Conservation (phyloP, 805 yeast species). For the Cyberlindnera nakhonratchasimensis region DNA sequence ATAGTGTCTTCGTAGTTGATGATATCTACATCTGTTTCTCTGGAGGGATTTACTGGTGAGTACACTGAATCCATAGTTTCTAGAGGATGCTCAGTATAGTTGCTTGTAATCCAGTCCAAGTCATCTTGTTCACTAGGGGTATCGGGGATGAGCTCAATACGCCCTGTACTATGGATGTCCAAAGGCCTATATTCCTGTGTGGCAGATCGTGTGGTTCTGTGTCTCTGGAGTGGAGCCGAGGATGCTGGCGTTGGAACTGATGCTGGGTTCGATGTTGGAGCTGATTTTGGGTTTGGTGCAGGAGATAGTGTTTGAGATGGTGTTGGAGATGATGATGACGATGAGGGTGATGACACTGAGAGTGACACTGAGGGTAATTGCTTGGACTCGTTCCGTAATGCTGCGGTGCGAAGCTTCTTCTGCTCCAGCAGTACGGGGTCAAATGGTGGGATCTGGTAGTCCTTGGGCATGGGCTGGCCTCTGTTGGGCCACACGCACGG, state of each 20-base stretch:
- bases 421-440: conserved; percentile 2
- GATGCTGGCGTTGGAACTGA: not conserved
- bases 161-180: conserved; percentile 4
- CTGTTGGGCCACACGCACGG: conserved; percentile 28
- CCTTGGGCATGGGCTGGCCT: conserved; percentile 19
- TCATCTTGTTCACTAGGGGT: not conserved
- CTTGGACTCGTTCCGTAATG: not conserved
- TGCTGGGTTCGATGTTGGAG: too few species aligned
- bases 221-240: not conserved
- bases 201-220: not conserved
- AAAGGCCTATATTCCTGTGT: conserved; percentile 2
- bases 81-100: too few species aligned
- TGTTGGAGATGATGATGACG: too few species aligned
- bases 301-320: too few species aligned
- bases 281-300: too few species aligned
- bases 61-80: too few species aligned
- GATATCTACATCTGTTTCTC: not conserved
- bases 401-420: not conserved
- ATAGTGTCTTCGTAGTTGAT: not conserved
- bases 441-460: conserved; percentile 17
- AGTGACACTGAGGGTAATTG: not conserved
- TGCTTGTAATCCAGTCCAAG: not conserved
- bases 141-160: conserved; percentile 1
- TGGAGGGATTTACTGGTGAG: too few species aligned
- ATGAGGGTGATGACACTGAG: too few species aligned